A percentile compares a stretch with the other conserved stretches of the same genome.
phyloP scores from a whole-genome alignment of 2,329 filamentous ascomycete species.

The Pseudocercospora vitis region DNA sequence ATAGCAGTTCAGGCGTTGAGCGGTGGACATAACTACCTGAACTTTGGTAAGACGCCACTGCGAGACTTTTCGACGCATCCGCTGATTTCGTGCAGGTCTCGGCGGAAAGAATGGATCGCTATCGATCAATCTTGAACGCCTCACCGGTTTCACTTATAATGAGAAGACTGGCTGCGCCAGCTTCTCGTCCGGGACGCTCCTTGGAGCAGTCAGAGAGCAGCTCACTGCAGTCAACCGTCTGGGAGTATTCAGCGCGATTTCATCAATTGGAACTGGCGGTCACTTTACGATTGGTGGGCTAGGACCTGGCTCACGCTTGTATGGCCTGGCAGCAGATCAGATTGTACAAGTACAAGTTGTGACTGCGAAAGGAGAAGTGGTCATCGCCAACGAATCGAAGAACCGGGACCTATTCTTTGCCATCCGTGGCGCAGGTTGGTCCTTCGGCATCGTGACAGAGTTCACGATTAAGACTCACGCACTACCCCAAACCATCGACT shows the following conservation, averaged over 20 bases:
- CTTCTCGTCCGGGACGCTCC: constrained; percentile 15
- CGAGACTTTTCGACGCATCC: neutral
- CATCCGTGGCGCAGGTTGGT: constrained; percentile 28
- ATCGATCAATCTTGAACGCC: constrained; percentile 10
- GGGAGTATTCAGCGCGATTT: constrained; percentile 8
- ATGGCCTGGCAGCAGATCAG: constrained; percentile 56
- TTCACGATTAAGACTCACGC: constrained; percentile 28
- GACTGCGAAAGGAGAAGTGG: constrained; percentile 41
- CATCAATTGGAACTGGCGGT: constrained; percentile 18
- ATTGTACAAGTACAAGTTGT: constrained; percentile 44
- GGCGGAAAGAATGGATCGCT: constrained; percentile 20
- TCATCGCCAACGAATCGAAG: constrained; percentile 39
- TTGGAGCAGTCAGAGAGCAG: constrained; percentile 3
- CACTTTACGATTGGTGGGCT: constrained; percentile 24
- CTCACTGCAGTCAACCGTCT: constrained; percentile 6
- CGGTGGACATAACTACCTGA: constrained; percentile 21
- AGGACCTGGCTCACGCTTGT: constrained; percentile 50
- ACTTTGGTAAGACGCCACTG: constrained; percentile 1
- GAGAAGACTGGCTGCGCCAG: constrained; percentile 1
- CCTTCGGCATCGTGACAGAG: constrained; percentile 31
- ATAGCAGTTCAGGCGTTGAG: constrained; percentile 16
- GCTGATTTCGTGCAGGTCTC: neutral
- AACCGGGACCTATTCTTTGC: constrained; percentile 32
- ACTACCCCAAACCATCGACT: constrained; percentile 19
- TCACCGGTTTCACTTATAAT: constrained; percentile 10